Percentiles rank a stretch among this genome's conserved stretches.
Evolutionary conservation across 1,284 basidiomycete species (phyloP).

Genomic region (Trametes pubescens): DNA sequence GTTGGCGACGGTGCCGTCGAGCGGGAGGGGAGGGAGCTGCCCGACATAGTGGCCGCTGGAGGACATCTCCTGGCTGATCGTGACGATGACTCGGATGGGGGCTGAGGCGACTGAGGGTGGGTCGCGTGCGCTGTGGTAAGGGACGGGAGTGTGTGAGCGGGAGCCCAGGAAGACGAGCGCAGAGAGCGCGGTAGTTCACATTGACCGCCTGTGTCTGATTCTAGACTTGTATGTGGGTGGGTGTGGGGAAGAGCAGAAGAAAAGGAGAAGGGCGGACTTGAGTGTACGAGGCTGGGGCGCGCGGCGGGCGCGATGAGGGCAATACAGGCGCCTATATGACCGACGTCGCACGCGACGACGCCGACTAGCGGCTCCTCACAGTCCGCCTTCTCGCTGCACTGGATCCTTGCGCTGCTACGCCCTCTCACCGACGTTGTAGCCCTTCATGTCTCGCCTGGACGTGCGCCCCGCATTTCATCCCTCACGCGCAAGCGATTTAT

Average conservation of each 20-base stretch:
- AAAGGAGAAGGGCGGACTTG: background rate
- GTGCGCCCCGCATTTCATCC: no score
- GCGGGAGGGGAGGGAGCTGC: constrained; percentile 18
- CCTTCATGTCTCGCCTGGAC: no score
- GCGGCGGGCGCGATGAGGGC: background rate
- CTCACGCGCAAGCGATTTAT: no score
- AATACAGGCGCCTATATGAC: no score
- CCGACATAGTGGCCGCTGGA: constrained; percentile 30
- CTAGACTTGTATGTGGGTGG: background rate
- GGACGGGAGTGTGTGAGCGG: background rate
- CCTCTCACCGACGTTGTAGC: no score
- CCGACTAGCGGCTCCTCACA: no score
- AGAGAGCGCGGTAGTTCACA: constrained; percentile 26
- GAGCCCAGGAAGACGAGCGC: constrained; percentile 41
- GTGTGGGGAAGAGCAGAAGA: background rate
- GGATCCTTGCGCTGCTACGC: no score
- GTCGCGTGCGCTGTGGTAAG: background rate
- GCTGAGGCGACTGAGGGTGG: constrained; percentile 42
- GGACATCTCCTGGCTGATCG: constrained; percentile 39
- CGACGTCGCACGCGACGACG: no score
- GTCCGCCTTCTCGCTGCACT: no score
- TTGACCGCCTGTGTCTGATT: constrained; percentile 4
- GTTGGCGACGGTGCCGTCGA: constrained; percentile 19
- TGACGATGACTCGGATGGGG: constrained; percentile 49
- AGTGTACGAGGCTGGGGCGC: background rate